These are phyloP conservation scores for Lactarius evosmus DNA, from an alignment of 768 basidiomycete species.

Conservation along the genomic window DNA sequence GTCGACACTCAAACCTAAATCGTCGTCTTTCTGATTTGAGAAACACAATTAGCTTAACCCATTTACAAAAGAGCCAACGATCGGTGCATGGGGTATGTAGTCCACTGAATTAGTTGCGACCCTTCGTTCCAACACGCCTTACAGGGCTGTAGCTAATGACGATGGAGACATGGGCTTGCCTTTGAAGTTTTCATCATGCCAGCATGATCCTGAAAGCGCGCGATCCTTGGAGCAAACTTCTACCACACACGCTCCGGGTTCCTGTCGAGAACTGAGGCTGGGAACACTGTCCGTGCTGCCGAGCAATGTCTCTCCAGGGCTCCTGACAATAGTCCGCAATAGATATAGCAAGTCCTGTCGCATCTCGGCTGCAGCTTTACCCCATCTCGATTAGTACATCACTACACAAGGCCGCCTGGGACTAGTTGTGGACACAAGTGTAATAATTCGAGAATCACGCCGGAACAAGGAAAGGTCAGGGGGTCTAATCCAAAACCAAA, in stretches of 20 bases:
- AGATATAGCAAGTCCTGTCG: not conserved
- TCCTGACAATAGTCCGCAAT: conserved; percentile 11
- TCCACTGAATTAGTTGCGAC: not conserved
- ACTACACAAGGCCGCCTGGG: not conserved
- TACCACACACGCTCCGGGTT: not conserved
- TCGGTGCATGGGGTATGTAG: conserved; percentile 1
- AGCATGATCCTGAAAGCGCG: not conserved
- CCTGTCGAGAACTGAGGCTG: not conserved
- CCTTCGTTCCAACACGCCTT: not conserved
- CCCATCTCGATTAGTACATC: not conserved
- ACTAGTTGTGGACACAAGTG: not conserved
- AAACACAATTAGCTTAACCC: conserved; percentile 14
- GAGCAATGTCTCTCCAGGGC: not conserved
- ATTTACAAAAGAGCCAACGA: not conserved
- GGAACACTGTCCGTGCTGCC: not conserved
- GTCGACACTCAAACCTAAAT: not conserved
- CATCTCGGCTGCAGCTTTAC: not conserved
- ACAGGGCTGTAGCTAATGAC: not conserved
- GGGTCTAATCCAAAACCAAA: not conserved
- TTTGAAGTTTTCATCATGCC: not conserved
- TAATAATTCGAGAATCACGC: not conserved
- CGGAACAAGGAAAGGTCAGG: conserved; percentile 11
- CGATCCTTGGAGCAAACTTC: not conserved
- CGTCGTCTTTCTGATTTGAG: not conserved
- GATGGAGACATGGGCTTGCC: not conserved